Evolutionary conservation across 331 rosid genomes (phyloP), one percentile per base, ranked within the genome.

Genomic region (Quercus phellos): DNA sequence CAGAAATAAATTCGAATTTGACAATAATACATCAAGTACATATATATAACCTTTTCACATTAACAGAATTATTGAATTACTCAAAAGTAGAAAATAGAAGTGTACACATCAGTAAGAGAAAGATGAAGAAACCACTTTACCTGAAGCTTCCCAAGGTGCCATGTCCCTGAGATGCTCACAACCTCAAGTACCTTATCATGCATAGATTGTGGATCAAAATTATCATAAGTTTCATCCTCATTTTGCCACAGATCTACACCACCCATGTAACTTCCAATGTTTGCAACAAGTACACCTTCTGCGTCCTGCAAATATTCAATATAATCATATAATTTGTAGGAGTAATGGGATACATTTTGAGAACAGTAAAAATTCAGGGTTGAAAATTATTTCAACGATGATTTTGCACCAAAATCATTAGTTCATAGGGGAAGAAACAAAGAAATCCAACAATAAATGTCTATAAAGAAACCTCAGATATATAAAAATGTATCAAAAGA

Each of bases 71-170:
- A 46, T 60, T 13, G 27, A 63, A 66, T 16, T 5, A 9, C 70
- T 30, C 8, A 8, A 18, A 30, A 34, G 16, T 1, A 24, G 51
- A 27, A 16, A 58, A 58, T 58, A 22, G 24, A 58, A 21, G 38
- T 22, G 63, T 11, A 35, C 16, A n/a, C 17, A 78, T 51, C 17
- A 34, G 34, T 72, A 1, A 26, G 2, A 59, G 27, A 30, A 46
- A 12, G 70, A 46, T 51, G 35, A 60, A 74, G 59, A 27, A 66
- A 68, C 34, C 81, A 74, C 27, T 73, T 79, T 83, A 95, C 99
- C 99, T 93, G 98, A 80, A 95, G 94, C 85, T 91, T 93, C 74
- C 99, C 99, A 24, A 95, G 99, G 85, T 95, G 99, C 99, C 99
- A 95, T 46, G 94, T 93, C 70, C 99, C 99, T 79, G 99, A 95